These are phyloP conservation scores for Sporothrix curviconia DNA, from an alignment of 2,329 filamentous ascomycete species.

Conservation along the genomic window DNA sequence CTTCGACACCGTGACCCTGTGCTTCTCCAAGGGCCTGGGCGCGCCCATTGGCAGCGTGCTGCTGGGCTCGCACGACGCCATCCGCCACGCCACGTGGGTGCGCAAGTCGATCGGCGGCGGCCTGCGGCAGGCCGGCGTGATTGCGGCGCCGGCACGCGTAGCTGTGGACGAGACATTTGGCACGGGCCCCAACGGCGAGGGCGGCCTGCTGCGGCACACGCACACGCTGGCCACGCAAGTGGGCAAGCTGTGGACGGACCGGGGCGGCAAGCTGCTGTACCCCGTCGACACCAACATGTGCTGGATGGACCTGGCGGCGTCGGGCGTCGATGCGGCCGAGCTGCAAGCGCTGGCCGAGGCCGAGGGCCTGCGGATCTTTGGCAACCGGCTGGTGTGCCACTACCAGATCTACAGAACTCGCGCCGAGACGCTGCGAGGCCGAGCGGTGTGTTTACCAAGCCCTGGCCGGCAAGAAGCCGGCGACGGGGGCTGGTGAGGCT, in stretches of 20 bases:
- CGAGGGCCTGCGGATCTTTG: constrained; percentile 36
- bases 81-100: constrained; percentile 66
- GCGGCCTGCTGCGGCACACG: constrained; percentile 52
- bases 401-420: constrained; percentile 56
- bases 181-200: constrained; percentile 47
- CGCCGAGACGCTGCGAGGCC: constrained; percentile 51
- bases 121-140: constrained; percentile 66
- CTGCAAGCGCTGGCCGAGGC: constrained; percentile 36
- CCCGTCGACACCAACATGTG: constrained; percentile 89
- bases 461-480: constrained; percentile 22
- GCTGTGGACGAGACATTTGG: constrained; percentile 76
- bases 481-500: background rate
- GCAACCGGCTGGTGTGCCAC: constrained; percentile 40
- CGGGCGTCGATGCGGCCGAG: constrained; percentile 37
- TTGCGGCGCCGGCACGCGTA: constrained; percentile 68
- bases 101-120: constrained; percentile 78
- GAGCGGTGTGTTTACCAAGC: constrained; percentile 47
- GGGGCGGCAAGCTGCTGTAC: constrained; percentile 61
- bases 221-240: constrained; percentile 59
- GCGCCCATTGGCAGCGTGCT: constrained; percentile 46
- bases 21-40: constrained; percentile 48
- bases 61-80: constrained; percentile 42
- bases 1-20: constrained; percentile 54
- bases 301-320: constrained; percentile 67
- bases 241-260: constrained; percentile 54